A percentile compares a stretch with the other conserved stretches of the same genome.
These are phyloP conservation scores for Leishmania lainsoni DNA, from an alignment of 208 protist species.

Conservation along the genomic window DNA sequence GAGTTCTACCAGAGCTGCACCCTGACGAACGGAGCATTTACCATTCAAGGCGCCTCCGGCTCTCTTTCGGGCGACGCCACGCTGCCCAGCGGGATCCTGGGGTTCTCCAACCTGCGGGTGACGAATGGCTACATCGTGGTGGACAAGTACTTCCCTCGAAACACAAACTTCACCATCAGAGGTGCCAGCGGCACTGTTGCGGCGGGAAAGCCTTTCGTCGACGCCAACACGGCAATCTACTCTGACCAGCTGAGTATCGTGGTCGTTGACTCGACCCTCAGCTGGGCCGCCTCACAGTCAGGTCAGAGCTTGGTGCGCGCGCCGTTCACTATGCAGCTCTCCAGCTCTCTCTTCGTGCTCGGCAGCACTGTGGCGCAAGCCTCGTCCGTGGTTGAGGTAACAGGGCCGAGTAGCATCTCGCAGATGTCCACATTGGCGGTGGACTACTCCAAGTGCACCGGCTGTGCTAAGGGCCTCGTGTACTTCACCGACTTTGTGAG, in stretches of 20 bases:
- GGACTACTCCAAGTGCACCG: constrained; percentile 12
- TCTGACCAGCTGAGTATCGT: constrained; percentile 1
- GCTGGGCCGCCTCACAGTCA: not conserved
- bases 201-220: constrained; percentile 1
- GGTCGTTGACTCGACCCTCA: not conserved
- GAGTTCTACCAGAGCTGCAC: not conserved
- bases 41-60: not conserved
- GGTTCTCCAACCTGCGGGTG: not conserved
- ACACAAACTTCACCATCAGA: not conserved
- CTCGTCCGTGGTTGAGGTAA: not conserved
- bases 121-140: constrained; percentile 5
- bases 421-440: not conserved
- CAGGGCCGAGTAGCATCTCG: not conserved
- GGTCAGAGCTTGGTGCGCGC: constrained; percentile 3
- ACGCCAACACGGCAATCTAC: not conserved
- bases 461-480: constrained; percentile 6
- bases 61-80: not conserved
- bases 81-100: not conserved
- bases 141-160: not conserved
- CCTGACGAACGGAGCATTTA: not conserved
- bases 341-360: constrained; percentile 7
- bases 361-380: constrained; percentile 1
- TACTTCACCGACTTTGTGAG: not conserved
- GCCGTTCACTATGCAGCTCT: not conserved
- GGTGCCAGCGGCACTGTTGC: constrained; percentile 1